Evolutionary conservation across 2,329 filamentous ascomycete genomes (phyloP).

Genomic region (Bertia moriformis): DNA sequence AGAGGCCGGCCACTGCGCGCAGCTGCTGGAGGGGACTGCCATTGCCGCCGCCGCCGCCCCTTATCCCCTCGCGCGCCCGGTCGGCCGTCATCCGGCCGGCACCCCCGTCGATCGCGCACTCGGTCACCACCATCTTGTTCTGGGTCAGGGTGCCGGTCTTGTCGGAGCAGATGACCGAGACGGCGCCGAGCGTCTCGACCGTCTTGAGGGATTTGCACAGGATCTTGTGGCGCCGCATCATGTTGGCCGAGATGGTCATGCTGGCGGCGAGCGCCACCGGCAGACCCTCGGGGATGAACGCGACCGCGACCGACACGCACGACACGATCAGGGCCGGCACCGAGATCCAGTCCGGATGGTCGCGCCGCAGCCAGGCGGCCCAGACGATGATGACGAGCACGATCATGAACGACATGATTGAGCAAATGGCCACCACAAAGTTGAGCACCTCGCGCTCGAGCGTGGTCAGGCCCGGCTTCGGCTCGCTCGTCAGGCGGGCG

Average conservation of each 20-base stretch:
- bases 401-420: constrained; percentile 53
- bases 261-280: constrained; percentile 57
- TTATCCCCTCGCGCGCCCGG: too few species aligned
- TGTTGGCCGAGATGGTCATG: constrained; percentile 61
- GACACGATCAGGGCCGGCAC: constrained; percentile 59
- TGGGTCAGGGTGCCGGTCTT: constrained; percentile 61
- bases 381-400: constrained; percentile 51
- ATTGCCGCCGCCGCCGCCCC: constrained; percentile 16
- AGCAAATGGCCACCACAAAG: constrained; percentile 58
- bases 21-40: constrained; percentile 45
- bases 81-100: too few species aligned
- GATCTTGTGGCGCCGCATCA: constrained; percentile 65
- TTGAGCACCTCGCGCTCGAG: constrained; percentile 60
- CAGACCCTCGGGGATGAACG: constrained; percentile 63
- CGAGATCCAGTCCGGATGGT: constrained; percentile 57
- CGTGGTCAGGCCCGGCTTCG: constrained; percentile 52
- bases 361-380: constrained; percentile 53
- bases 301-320: constrained; percentile 59
- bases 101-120: constrained; percentile 42
- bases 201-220: constrained; percentile 70
- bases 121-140: constrained; percentile 62
- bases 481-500: constrained; percentile 56
- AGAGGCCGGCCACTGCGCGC: constrained; percentile 46
- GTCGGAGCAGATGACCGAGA: constrained; percentile 63
- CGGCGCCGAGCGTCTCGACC: constrained; percentile 60